Evolutionary conservation across 495 filamentous ascomycete genomes (phyloP), one percentile per base, ranked within the genome.

Genomic region (Talaromyces nanjingensis): DNA sequence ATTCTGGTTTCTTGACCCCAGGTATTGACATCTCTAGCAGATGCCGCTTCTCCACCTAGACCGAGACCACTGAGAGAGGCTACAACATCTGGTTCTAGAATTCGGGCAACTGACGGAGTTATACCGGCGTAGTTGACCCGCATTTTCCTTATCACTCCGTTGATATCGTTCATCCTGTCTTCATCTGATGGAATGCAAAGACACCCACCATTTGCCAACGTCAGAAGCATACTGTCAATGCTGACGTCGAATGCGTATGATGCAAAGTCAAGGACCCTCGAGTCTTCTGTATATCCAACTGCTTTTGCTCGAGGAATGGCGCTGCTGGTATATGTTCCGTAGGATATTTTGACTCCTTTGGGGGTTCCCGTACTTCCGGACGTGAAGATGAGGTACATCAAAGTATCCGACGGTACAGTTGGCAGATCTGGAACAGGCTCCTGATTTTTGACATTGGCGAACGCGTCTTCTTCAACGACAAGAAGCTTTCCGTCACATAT

Each of bases 361-460:
- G 81, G 81, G n/a, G 73, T 80, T 4, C 81, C 81, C 1, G 81
- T 84, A n/a, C 75, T 79, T 6, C 82, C 82, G 22, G 79, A 82
- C 6, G 82, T 84, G 65, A 82, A 84, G 22, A 84, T 78, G 16
- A 78, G 66, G 64, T 76, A 81, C 69, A 76, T 73, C 5, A 74
- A 65, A 6, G 75, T 63, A 8, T 66, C 69, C 14, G 72, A 39
- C 1, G 76, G 71, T 7, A 77, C 74, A 7, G 64, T 11, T 0
- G 72, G 66, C 16, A 76, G 42, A 2, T 61, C 29, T 1, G 66
- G 47, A 14, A 66, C 49, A 1, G 56, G 29, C 9, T 64, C 59
- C 0, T 67, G 59, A 0, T 29, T 29, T 0, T 66, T 56, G 3
- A 68, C 7, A 12, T 65, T 16, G 20, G 60, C 25, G 42, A 74